Evolutionary conservation across 140 eudicot species (phyloP), one percentile per base, ranked within the genome.

Genomic region (Cichorium intybus): DNA sequence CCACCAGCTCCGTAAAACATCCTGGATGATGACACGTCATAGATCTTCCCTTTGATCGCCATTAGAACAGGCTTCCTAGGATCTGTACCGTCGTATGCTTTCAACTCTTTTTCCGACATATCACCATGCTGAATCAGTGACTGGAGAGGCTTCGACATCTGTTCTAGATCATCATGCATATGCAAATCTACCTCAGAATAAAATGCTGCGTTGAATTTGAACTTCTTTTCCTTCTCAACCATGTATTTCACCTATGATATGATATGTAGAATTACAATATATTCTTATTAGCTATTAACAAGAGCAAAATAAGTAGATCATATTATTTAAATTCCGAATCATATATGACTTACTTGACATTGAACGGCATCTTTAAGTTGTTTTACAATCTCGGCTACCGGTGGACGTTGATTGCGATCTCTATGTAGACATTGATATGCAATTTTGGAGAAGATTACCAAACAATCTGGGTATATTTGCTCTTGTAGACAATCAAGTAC

Each of bases 401-500:
- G 48, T 31, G 65, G 65, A 15, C 64, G 64, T 31, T 31, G 47
- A 7, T 33, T 29, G 64, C 16, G 64, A 31, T 57, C 46, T 57
- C 27, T 29, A 1, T 5, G n/a, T 33, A 57, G 10, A 20, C 64
- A 57, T 33, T 4, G 64, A 33, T 29, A 57, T 57, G 64, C 47
- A 4, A 33, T 57, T 5, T 5, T 33, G 7, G 64, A 57, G 64
- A 57, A 57, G 3, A n/a, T 57, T 8, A 31, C 28, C 47, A 57
- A 57, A 33, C 47, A 57, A 8, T 17, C 2, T 17, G 64, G 64
- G 18, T 41, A 57, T 57, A 57, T 57, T 57, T 57, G 64, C 46
- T 57, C 64, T 28, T 57, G 64, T 57, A 57, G 47, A 33, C 64
- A 57, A 57, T 20, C 24, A 57, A 29, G 64, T 24, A 57, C 64